phyloP scores from a whole-genome alignment of 352 stramenopile genomes.

The Globisporangium spinosum region DNA sequence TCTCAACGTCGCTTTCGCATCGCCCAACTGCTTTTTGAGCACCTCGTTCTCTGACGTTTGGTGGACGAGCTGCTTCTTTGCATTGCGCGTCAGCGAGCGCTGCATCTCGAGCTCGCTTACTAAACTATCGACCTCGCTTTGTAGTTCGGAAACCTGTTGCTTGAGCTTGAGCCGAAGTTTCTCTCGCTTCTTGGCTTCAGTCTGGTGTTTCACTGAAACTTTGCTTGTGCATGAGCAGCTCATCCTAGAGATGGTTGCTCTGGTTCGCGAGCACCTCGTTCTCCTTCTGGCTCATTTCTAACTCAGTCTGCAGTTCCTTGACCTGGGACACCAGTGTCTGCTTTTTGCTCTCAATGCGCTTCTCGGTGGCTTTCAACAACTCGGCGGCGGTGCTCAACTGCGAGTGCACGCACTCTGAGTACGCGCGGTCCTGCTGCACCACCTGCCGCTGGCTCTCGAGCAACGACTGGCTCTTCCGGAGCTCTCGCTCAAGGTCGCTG shows the following conservation, averaged over 20 bases:
- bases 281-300: constrained; percentile 14
- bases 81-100: constrained; percentile 23
- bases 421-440: constrained; percentile 43
- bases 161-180: constrained; percentile 24
- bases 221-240: constrained; percentile 20
- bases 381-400: constrained; percentile 58
- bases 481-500: constrained; percentile 25
- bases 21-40: constrained; percentile 35
- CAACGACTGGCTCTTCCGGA: constrained; percentile 20
- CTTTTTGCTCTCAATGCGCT: constrained; percentile 41
- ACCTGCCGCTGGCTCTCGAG: constrained; percentile 21
- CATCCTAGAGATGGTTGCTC: constrained; percentile 21
- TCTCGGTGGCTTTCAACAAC: constrained; percentile 54
- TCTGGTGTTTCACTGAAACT: not conserved
- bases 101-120: constrained; percentile 39
- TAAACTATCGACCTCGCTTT: constrained; percentile 22
- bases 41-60: constrained; percentile 31
- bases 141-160: constrained; percentile 23
- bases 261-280: constrained; percentile 5
- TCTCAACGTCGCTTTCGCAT: constrained; percentile 35
- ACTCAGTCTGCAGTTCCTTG: constrained; percentile 16
- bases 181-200: constrained; percentile 28
- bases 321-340: constrained; percentile 23
- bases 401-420: constrained; percentile 50
- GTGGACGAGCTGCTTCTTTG: constrained; percentile 38